These are phyloP conservation scores for Jimgerdemannia lactiflua DNA, from an alignment of 192 early-diverging fungal genomes.

Conservation along the genomic window DNA sequence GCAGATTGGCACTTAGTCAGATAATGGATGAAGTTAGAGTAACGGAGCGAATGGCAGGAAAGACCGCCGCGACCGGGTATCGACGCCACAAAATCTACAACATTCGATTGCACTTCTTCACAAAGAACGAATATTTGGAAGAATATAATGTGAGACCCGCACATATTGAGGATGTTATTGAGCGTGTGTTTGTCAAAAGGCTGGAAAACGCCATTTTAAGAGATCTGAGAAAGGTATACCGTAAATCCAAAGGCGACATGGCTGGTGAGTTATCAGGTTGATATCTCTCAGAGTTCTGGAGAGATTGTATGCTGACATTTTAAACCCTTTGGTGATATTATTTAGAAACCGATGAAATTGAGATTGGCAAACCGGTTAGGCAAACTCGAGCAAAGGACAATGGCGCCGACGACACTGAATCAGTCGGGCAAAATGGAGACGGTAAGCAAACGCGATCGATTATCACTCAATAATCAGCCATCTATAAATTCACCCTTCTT, in stretches of 20 bases:
- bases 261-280: conserved; percentile 21
- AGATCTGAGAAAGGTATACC: conserved; percentile 68
- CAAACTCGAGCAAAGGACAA: conserved; percentile 14
- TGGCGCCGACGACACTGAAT: conserved; percentile 13
- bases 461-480: not conserved
- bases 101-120: conserved; percentile 85
- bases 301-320: not conserved
- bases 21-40: conserved; percentile 87
- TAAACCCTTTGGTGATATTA: conserved; percentile 2
- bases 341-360: conserved; percentile 38
- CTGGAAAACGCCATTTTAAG: conserved; percentile 71
- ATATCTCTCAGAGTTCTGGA: not conserved
- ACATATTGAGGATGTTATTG: conserved; percentile 75
- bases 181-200: conserved; percentile 64
- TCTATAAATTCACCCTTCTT: not conserved
- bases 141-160: conserved; percentile 70
- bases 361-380: conserved; percentile 23
- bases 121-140: conserved; percentile 65
- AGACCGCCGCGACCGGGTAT: conserved; percentile 35
- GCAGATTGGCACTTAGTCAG: conserved; percentile 75
- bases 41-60: conserved; percentile 65
- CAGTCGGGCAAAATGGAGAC: conserved; percentile 26
- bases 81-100: conserved; percentile 73
- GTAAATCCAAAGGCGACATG: conserved; percentile 32
- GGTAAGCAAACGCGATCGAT: conserved; percentile 2